These are phyloP conservation scores for Crepidotus variabilis DNA, from an alignment of 768 basidiomycete genomes.

Conservation along the genomic window DNA sequence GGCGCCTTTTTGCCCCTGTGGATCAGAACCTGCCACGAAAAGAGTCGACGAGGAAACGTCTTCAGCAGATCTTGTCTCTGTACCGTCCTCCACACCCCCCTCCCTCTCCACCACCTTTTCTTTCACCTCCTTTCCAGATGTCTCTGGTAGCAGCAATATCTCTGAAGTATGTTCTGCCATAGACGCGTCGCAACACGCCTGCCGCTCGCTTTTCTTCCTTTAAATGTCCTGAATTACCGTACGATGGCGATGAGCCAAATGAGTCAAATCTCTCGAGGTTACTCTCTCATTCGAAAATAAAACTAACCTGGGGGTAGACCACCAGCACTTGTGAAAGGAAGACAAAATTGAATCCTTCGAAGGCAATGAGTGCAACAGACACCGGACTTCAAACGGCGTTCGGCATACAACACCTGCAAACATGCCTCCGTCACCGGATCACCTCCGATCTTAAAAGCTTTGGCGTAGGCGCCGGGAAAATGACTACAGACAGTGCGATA, in stretches of 20 bases:
- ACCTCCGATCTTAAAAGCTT: neutral
- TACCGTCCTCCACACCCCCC: slow-evolving; percentile 20
- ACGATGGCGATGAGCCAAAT: no score
- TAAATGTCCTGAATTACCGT: slow-evolving; percentile 21
- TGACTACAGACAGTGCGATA: neutral
- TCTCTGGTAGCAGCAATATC: slow-evolving; percentile 40
- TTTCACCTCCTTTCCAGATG: slow-evolving; percentile 36
- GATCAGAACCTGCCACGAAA: slow-evolving; percentile 16
- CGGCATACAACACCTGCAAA: slow-evolving; percentile 8
- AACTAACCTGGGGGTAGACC: slow-evolving; percentile 35
- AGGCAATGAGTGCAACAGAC: slow-evolving; percentile 17
- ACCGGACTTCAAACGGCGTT: slow-evolving; percentile 8
- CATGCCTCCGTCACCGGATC: neutral
- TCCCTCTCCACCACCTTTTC: slow-evolving; percentile 24
- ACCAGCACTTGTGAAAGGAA: slow-evolving; percentile 26
- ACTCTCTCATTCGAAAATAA: no score
- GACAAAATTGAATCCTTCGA: slow-evolving; percentile 15
- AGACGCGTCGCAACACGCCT: slow-evolving; percentile 75
- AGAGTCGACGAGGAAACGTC: slow-evolving; percentile 19
- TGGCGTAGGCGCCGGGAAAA: neutral
- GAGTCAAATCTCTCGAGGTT: no score
- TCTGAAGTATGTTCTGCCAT: slow-evolving; percentile 67
- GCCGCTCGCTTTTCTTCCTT: slow-evolving; percentile 31
- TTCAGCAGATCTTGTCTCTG: slow-evolving; percentile 13
- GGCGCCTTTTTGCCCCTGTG: slow-evolving; percentile 20